Evolutionary conservation across 352 stramenopile species (phyloP).

Genomic region (Peronospora tabacina): DNA sequence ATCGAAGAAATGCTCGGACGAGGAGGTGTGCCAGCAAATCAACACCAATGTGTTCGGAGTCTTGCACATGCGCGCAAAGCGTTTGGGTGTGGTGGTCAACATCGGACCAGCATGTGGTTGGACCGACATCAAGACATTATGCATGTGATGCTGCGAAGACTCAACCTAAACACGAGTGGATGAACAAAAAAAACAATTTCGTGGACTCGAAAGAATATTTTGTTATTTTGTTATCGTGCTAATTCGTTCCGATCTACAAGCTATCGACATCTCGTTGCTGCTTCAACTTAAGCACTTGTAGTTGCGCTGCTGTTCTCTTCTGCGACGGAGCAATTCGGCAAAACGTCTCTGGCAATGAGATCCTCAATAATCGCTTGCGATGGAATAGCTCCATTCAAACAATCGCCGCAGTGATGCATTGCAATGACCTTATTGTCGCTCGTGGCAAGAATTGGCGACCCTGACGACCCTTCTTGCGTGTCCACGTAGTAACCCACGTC

Average conservation of each 20-base stretch:
- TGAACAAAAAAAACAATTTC: conserved; percentile 17
- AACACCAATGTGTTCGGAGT: conserved; percentile 43
- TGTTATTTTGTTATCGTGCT: neutral
- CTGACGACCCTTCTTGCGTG: conserved; percentile 64
- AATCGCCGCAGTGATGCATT: conserved; percentile 71
- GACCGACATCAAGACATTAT: conserved; percentile 24
- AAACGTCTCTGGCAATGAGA: conserved; percentile 26
- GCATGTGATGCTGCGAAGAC: conserved; percentile 12
- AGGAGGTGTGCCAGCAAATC: conserved; percentile 31
- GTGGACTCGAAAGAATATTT: neutral
- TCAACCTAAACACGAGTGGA: conserved; percentile 2
- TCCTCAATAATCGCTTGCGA: conserved; percentile 43
- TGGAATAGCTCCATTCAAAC: conserved; percentile 57
- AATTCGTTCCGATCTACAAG: neutral
- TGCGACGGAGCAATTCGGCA: conserved; percentile 34
- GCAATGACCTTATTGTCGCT: conserved; percentile 61
- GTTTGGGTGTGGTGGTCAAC: conserved; percentile 37
- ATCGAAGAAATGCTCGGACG: conserved; percentile 39
- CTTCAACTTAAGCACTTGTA: conserved; percentile 3
- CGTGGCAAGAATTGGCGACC: conserved; percentile 47
- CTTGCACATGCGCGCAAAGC: conserved; percentile 35
- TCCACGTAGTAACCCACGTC: conserved; percentile 72
- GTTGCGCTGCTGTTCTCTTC: conserved; percentile 9
- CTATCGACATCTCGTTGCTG: conserved; percentile 5
- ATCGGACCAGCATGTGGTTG: conserved; percentile 31